Conservation (phyloP, 306 rosid genomes). For the Quercus aquifolioides region DNA sequence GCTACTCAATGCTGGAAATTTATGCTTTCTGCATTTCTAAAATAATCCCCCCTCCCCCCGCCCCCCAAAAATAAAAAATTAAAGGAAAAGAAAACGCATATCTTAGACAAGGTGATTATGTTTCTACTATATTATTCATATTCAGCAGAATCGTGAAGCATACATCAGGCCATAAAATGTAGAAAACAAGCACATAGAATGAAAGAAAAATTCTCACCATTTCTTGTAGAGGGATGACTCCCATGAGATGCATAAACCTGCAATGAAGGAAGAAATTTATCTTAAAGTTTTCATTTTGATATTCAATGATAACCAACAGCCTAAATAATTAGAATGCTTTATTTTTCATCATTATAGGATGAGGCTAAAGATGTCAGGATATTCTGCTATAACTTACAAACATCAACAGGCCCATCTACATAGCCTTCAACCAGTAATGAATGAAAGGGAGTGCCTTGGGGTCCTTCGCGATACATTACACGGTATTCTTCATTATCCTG, state of each 20-base stretch:
- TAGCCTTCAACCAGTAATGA: constrained; percentile 87
- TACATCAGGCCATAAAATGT: no score
- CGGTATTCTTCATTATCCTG: constrained; percentile 88
- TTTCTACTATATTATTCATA: no score
- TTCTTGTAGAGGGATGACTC: constrained; percentile 63
- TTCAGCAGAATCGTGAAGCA: no score
- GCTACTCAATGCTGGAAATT: no score
- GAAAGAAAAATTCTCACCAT: constrained; percentile 57
- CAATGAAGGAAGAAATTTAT: constrained; percentile 22
- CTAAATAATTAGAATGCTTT: constrained; percentile 4
- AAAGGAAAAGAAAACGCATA: no score
- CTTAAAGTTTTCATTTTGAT: not conserved
- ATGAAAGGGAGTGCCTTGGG: constrained; percentile 80
- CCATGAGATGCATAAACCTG: constrained; percentile 89
- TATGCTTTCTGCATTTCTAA: no score
- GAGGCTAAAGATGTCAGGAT: constrained; percentile 4
- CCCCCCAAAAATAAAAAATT: no score
- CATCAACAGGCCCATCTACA: constrained; percentile 80
- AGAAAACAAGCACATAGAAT: not conserved
- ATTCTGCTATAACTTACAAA: constrained; percentile 56
- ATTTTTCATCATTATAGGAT: not conserved
- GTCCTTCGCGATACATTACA: constrained; percentile 93
- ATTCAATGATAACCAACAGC: not conserved
- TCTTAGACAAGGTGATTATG: no score
- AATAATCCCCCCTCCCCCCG: no score